phyloP scores from a whole-genome alignment of 495 filamentous ascomycete genomes.

The Xeromyces bisporus region DNA sequence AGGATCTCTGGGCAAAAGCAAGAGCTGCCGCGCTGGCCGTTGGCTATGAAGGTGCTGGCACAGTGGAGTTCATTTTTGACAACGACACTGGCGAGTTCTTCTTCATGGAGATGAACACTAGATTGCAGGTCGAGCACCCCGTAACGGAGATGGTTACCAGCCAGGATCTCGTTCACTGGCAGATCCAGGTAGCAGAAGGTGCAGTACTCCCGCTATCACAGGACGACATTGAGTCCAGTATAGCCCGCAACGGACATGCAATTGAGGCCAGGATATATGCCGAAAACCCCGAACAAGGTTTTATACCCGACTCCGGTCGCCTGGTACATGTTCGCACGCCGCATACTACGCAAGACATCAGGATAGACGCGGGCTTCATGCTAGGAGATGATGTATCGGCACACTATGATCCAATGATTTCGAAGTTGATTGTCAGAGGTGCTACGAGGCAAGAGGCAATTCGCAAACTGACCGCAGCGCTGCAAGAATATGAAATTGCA shows the following conservation, averaged over 20 bases:
- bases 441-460: conserved; percentile 63
- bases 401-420: conserved; percentile 98
- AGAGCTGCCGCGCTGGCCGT: conserved; percentile 78
- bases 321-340: conserved; percentile 72
- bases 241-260: conserved; percentile 61
- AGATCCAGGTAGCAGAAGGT: conserved; percentile 82
- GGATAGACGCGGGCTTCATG: conserved; percentile 86
- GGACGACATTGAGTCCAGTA: conserved; percentile 59
- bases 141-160: conserved; percentile 96
- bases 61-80: conserved; percentile 98
- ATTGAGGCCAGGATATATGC: conserved; percentile 96
- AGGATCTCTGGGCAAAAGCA: conserved; percentile 90
- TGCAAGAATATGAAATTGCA: conserved; percentile 83
- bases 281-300: conserved; percentile 77
- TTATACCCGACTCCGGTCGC: conserved; percentile 86
- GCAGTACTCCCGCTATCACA: conserved; percentile 74
- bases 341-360: conserved; percentile 45
- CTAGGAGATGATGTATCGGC: conserved; percentile 83
- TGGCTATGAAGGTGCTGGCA: conserved; percentile 89
- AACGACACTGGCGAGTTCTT: conserved; percentile 87
- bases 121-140: conserved; percentile 92
- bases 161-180: conserved; percentile 90
- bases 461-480: conserved; percentile 60
- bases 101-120: conserved; percentile 99
- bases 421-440: conserved; percentile 89